Conservation (phyloP, 352 stramenopile genomes). For the Pythium pyrilobum region DNA sequence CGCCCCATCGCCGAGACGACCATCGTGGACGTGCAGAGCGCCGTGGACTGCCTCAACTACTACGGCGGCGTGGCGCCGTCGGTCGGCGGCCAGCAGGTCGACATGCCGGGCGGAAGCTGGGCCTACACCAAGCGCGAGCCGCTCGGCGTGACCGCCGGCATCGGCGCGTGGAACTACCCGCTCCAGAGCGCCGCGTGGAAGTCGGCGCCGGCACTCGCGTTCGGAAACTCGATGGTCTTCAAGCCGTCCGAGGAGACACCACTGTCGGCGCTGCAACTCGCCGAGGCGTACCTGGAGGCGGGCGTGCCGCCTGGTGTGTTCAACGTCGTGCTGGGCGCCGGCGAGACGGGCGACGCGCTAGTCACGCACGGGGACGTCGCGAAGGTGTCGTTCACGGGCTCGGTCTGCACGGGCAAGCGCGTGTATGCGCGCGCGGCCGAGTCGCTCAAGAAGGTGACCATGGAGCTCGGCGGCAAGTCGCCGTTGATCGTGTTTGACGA, state of each 20-base stretch:
- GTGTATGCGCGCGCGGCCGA: constrained; percentile 69
- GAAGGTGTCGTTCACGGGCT: constrained; percentile 89
- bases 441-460: constrained; percentile 84
- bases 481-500: constrained; percentile 87
- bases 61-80: constrained; percentile 63
- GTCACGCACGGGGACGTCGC: constrained; percentile 45
- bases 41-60: constrained; percentile 74
- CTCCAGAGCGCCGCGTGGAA: constrained; percentile 80
- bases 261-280: constrained; percentile 58
- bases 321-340: constrained; percentile 70
- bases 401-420: constrained; percentile 51
- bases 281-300: constrained; percentile 60
- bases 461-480: constrained; percentile 89
- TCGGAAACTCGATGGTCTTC: constrained; percentile 91
- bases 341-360: constrained; percentile 48
- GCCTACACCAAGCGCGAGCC: constrained; percentile 74
- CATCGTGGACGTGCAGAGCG: constrained; percentile 62
- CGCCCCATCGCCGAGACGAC: constrained; percentile 71
- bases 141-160: constrained; percentile 63
- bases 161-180: constrained; percentile 83
- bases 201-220: constrained; percentile 71
- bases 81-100: constrained; percentile 63
- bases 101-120: constrained; percentile 60
- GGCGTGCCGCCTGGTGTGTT: constrained; percentile 72
- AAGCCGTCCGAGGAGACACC: constrained; percentile 89